Base-by-base conservation (phyloP, 2,329 filamentous ascomycete genomes). In the Tolypocladium capitatum region DNA sequence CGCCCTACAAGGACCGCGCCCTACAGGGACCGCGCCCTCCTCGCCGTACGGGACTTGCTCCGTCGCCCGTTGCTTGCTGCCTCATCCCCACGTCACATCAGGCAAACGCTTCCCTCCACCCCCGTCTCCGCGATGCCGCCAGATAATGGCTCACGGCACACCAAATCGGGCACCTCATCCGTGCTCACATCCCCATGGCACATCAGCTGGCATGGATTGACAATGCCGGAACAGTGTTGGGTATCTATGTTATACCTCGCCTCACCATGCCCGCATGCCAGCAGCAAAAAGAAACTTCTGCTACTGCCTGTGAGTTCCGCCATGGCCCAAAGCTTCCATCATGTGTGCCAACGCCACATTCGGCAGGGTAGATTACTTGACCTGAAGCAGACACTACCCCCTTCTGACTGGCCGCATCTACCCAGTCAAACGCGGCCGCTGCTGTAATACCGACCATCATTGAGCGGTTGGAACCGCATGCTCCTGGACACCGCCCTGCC, bases 171-270 rank as follows among this genome's bases (percentile, higher is more conserved):
- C 2, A 27, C 36, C 14, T 27, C 21, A 27, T 27, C n/a, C 21
- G 21, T 27, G 21, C 36, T 21, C 36, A 27, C 16, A 10, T 24
- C 8, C 36, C 14, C 21, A 14, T 28, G 38, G 38, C 24, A 18
- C 28, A 41, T 41, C 21, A 27, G 36, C 21, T 27, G 36, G 36
- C 36, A 45, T 10, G 43, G 36, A 31, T 46, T 51, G 47, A 30
- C 43, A 33, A 35, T 49, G 33, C 32, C 28, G 47, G 38, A 49
- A 32, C 42, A 40, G 47, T 48, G 47, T 51, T 47, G 38, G 31
- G 31, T 49, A 45, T 53, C 49, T 51, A 50, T 40, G 20, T 42
- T 42, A 50, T 50, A 48, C 45, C 48, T 53, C 45, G 48, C 46
- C 48, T 50, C 45, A 46, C 49, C 45, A 47, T 42, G 32, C 35